Base-by-base conservation (phyloP, 2,329 filamentous ascomycete species). In the Penicillium sp. region DNA sequence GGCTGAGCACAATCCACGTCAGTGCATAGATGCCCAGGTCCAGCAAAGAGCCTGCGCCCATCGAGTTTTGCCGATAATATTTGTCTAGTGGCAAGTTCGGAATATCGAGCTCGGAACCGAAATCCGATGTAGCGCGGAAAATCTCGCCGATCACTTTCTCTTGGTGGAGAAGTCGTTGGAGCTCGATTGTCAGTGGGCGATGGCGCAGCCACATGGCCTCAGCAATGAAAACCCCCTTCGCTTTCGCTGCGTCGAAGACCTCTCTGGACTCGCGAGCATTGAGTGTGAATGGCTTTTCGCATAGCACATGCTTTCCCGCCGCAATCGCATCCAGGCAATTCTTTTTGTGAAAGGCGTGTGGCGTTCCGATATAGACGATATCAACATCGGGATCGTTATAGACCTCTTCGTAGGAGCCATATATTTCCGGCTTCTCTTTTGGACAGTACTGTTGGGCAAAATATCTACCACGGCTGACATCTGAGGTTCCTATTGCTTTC, bases 301-400 rank as follows among this genome's bases (percentile, higher is more conserved):
- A 70, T 0, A 84, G 74, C 13, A 85, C 80, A 60, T 84, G 81
- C 60, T 83, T 84, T 3, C 79, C 79, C 1, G 75, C 75, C 31
- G 67, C 61, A 11, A 84, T 70, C 1, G 79, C 76, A 49, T 77
- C 75, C 18, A 78, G 62, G 13, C 80, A 73, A 75, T 79, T 82
- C 55, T 79, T 74, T 16, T 67, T 69, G 39, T 76, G 73, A 14
- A 64, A 56, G 1, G 61, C 63, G 46, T 64, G 67, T 1, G 68
- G 68, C 1, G 64, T 67, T 5, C 62, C 67, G 9, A 71, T 61
- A 43, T 70, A 70, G n/a, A 71, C 61, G 9, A 62, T 58, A 21
- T 71, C 64, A 4, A 70, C 58, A n/a, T 60, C 45, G 1, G 65
- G 52, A 38, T 69, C 62, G 16, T 61, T 51, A 13, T 61, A 39